Evolutionary conservation across 2,329 filamentous ascomycete species (phyloP).

Genomic region (Pseudocercospora cruenta): DNA sequence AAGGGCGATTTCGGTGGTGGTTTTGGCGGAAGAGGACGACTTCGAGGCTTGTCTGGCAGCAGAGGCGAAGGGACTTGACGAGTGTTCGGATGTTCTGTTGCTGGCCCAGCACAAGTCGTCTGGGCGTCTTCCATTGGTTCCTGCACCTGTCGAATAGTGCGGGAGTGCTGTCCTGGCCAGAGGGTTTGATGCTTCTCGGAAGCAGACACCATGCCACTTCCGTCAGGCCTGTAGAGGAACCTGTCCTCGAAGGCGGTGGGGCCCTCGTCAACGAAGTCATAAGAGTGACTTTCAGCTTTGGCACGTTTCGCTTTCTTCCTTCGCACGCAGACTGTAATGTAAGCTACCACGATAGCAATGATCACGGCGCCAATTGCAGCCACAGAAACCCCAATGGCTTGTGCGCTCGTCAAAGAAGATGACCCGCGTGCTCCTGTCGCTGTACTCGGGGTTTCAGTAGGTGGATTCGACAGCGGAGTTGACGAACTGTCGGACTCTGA

Average conservation of each 20-base stretch:
- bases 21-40: conserved; percentile 19
- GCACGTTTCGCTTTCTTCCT: conserved; percentile 23
- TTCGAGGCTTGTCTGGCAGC: conserved; percentile 37
- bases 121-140: conserved; percentile 7
- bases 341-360: conserved; percentile 30
- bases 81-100: conserved; percentile 30
- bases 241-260: conserved; percentile 31
- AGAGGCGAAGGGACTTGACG: conserved; percentile 36
- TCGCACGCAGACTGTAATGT: conserved; percentile 27
- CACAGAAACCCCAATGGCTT: conserved; percentile 40
- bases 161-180: conserved; percentile 22
- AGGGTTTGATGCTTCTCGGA: conserved; percentile 25
- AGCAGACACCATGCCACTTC: conserved; percentile 12
- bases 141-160: background rate
- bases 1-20: conserved; percentile 21
- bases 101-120: background rate
- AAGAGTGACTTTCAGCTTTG: conserved; percentile 31
- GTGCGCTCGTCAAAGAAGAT: conserved; percentile 34
- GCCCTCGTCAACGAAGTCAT: conserved; percentile 40
- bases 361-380: conserved; percentile 36
- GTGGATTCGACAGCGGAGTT: background rate
- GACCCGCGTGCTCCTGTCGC: conserved; percentile 9
- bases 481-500: background rate
- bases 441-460: background rate
- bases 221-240: conserved; percentile 15